phyloP scores from a whole-genome alignment of 148 eudicot species.

The Linanthus parryae region DNA sequence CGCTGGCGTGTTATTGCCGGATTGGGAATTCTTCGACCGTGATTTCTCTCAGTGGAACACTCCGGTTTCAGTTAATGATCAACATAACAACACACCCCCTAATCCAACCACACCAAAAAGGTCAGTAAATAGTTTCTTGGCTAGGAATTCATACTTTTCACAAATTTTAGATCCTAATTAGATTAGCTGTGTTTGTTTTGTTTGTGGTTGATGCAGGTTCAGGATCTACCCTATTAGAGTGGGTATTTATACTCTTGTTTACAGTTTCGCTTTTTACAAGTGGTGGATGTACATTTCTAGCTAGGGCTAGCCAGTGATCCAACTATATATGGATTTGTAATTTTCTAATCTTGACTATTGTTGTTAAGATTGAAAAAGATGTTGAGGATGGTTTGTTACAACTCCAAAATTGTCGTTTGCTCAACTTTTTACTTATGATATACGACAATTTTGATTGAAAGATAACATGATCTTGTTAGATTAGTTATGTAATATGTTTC shows the following conservation, averaged over 20 bases:
- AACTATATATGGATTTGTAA: too few relatives aligned
- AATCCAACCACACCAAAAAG: slow-evolving; percentile 8
- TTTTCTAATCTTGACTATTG: too few relatives aligned
- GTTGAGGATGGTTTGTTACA: too few relatives aligned
- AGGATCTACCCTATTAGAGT: slow-evolving; percentile 58
- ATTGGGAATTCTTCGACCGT: slow-evolving; percentile 83
- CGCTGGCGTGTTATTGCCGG: slow-evolving; percentile 59
- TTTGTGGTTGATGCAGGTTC: slow-evolving; percentile 44
- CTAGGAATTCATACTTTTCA: not conserved
- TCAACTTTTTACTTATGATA: too few relatives aligned
- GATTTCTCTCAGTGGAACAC: slow-evolving; percentile 51
- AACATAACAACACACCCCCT: not conserved
- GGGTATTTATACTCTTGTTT: slow-evolving; percentile 39
- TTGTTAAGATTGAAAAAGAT: too few relatives aligned
- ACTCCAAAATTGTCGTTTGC: too few relatives aligned
- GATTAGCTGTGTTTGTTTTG: not conserved
- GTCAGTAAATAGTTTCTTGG: not conserved
- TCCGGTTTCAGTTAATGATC: slow-evolving; percentile 36
- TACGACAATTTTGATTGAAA: too few relatives aligned
- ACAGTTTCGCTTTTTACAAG: slow-evolving; percentile 52
- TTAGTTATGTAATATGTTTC: too few relatives aligned
- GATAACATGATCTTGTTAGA: too few relatives aligned
- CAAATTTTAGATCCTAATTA: too few relatives aligned
- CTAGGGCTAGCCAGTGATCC: too few relatives aligned
- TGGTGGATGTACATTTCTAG: slow-evolving; percentile 70